phyloP scores from a whole-genome alignment of 495 filamentous ascomycete species.

The Emericellopsis terricola region DNA sequence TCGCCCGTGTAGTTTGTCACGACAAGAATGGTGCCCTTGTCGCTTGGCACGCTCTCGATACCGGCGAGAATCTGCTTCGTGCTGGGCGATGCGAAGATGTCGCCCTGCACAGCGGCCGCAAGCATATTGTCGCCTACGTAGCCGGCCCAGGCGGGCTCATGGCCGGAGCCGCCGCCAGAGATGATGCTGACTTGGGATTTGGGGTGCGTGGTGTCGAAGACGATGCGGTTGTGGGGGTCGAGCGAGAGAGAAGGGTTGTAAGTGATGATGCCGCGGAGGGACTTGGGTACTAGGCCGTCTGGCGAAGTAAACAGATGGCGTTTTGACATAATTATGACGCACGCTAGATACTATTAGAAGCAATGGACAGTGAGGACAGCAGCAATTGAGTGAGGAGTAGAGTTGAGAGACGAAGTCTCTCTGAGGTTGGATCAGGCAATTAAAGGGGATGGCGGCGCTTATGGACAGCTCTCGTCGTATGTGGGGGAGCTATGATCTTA shows the following conservation, averaged over 20 bases:
- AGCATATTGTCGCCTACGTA: conserved; percentile 45
- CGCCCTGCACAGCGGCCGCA: conserved; percentile 38
- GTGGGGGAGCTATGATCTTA: too few species aligned
- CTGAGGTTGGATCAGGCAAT: too few species aligned
- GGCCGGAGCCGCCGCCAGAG: conserved; percentile 41
- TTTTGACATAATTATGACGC: conserved; percentile 30
- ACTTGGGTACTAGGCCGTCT: conserved; percentile 34
- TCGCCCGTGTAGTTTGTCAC: conserved; percentile 52
- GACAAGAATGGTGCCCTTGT: conserved; percentile 39
- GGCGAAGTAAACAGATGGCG: conserved; percentile 25
- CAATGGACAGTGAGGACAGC: too few species aligned
- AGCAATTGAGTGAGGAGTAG: too few species aligned
- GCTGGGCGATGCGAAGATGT: conserved; percentile 42
- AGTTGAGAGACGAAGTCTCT: too few species aligned
- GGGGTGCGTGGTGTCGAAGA: conserved; percentile 33
- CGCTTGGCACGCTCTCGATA: conserved; percentile 34
- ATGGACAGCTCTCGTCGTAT: too few species aligned
- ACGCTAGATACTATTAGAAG: too few species aligned
- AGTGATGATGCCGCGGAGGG: conserved; percentile 34
- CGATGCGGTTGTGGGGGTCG: conserved; percentile 36
- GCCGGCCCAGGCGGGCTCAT: conserved; percentile 46
- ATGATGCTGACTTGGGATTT: conserved; percentile 36
- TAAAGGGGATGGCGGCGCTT: too few species aligned
- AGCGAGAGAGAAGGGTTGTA: conserved; percentile 38
- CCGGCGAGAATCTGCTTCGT: conserved; percentile 44